Evolutionary conservation across 768 basidiomycete species (phyloP), one percentile per base, ranked within the genome.

Genomic region (Rossbeevera mucosa): DNA sequence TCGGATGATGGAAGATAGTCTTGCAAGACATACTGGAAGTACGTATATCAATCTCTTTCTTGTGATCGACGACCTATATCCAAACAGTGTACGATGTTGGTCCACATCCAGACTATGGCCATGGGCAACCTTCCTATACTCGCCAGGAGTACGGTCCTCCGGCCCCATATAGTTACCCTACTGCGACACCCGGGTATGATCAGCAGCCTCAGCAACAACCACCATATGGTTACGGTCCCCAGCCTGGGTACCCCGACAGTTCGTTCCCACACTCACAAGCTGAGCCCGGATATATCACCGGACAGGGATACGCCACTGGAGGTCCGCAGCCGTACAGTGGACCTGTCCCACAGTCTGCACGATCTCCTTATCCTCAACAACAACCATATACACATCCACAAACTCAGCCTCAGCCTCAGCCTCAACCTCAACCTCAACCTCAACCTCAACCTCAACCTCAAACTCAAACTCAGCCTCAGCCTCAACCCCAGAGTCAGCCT

Each of bases 1-100:
- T 64, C 74, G 85, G 28, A 90, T 96, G 86, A 91, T 94, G 83
- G 91, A 93, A 64, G 91, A 93, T 55, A 89, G 86, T 61, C 72
- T 93, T 26, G 85, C 88, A 5, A 75, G 86, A 52, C 86, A 91
- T 61, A 76, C 81, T 11, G 84, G 79, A 44, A 74, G 85, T 86
- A 64, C 46, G 75, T 67, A 6, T 48, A 26, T 18, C 25, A 13
- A 4, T 38, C 26, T 29, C 4, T 8, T 20, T 46, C 44, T 9
- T 48, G 47, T 41, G 22, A 44, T n/a, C 18, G 54, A 20, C 16
- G 30, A 53, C 44, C 61, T 25, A 60, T 20, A 25, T 41, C 21
- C 43, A 45, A 51, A 21, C 42, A 85, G 82, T 80, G 30, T 86
- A 87, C 62, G 83, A 86, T 21, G 30, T 44, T 33, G 41, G 47